Conservation (phyloP, 441 rosid species). For the Sinapis alba region DNA sequence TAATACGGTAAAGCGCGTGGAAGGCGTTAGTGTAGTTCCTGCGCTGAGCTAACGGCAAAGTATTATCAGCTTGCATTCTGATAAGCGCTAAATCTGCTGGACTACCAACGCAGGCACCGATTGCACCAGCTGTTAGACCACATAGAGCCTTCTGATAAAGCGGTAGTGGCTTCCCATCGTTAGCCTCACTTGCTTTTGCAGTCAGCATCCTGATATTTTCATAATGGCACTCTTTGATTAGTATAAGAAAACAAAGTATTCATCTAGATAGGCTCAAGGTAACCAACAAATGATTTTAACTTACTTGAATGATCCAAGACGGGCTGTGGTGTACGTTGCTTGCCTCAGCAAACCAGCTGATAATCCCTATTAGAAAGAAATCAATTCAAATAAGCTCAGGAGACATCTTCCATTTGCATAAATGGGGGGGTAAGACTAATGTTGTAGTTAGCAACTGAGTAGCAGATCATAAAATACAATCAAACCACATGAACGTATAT, state of each 20-base stretch:
- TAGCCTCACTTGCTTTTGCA: conserved; percentile 82
- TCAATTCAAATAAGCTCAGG: neutral
- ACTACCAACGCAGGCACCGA: conserved; percentile 87
- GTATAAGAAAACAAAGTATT: neutral
- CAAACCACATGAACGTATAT: conserved; percentile 11
- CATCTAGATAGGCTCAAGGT: neutral
- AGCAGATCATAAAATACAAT: neutral
- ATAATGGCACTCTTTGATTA: conserved; percentile 1
- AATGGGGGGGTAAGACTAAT: neutral
- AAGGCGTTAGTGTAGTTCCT: conserved; percentile 86
- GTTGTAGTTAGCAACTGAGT: neutral
- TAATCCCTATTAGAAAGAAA: conserved; percentile 61
- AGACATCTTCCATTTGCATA: conserved; percentile 8
- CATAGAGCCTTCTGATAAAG: conserved; percentile 96
- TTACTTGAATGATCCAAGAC: conserved; percentile 96
- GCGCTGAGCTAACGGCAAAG: conserved; percentile 89
- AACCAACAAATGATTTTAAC: conserved; percentile 17
- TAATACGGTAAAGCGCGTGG: conserved; percentile 85
- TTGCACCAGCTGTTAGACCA: conserved; percentile 98
- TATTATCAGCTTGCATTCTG: conserved; percentile 99
- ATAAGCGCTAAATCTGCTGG: conserved; percentile 98
- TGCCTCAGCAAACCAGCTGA: conserved; percentile 96
- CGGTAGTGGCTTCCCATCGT: conserved; percentile 95
- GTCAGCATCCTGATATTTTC: conserved; percentile 66
- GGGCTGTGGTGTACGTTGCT: conserved; percentile 99